phyloP scores from a whole-genome alignment of 2,329 filamentous ascomycete genomes.

The Diplodia corticola region DNA sequence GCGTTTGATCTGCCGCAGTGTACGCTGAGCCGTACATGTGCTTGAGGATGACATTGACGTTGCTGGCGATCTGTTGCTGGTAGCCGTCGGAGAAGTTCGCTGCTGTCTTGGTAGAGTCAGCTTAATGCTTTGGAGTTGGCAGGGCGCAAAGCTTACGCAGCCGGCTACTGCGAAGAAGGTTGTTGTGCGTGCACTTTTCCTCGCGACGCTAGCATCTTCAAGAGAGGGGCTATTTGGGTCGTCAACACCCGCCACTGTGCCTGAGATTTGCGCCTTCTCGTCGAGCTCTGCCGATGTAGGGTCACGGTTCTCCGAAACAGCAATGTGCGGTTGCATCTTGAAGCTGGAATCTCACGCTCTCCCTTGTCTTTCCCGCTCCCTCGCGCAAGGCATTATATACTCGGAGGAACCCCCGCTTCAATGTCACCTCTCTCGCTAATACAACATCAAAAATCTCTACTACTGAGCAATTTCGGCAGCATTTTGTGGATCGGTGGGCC shows the following conservation, averaged over 20 bases:
- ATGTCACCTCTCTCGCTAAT: not conserved
- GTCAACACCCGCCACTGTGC: not conserved
- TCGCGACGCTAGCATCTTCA: not conserved
- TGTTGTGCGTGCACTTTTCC: not conserved
- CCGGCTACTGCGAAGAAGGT: conserved; percentile 1
- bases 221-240: not conserved
- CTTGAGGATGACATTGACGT: conserved; percentile 10
- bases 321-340: not conserved
- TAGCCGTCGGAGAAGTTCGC: conserved; percentile 14
- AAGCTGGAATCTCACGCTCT: not conserved
- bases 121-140: not conserved
- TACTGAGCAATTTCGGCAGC: not conserved
- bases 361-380: too few species aligned
- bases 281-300: not conserved
- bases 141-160: not conserved
- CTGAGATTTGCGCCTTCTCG: not conserved
- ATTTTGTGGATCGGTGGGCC: conserved; percentile 11
- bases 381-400: not conserved
- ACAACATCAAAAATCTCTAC: not conserved
- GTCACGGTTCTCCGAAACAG: not conserved
- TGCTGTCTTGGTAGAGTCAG: not conserved
- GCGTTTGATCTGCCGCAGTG: conserved; percentile 2
- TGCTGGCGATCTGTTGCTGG: conserved; percentile 4
- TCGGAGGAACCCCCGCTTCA: not conserved
- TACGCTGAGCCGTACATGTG: conserved; percentile 4